These are phyloP conservation scores for Globisporangium carolinianum DNA, from an alignment of 352 stramenopile species.

Conservation along the genomic window DNA sequence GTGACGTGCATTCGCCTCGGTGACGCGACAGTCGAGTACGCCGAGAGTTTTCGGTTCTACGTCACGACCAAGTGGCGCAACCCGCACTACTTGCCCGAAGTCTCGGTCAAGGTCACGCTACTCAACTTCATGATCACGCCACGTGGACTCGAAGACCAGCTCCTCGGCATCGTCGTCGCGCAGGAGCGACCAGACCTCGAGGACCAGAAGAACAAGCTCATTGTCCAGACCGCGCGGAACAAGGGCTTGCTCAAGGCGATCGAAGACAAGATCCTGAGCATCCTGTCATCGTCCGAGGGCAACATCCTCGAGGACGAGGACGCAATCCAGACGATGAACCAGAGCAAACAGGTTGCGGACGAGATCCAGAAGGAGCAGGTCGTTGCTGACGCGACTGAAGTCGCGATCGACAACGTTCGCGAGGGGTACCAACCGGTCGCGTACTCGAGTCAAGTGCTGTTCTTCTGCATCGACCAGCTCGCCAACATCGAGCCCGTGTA, in stretches of 20 bases:
- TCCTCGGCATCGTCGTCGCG: constrained; percentile 90
- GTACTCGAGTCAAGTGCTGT: constrained; percentile 90
- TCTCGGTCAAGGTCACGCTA: constrained; percentile 91
- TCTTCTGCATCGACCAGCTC: constrained; percentile 92
- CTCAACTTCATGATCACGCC: constrained; percentile 96
- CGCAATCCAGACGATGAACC: constrained; percentile 91
- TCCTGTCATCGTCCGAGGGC: constrained; percentile 86
- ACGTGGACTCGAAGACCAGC: constrained; percentile 87
- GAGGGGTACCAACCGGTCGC: constrained; percentile 85
- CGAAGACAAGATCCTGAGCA: constrained; percentile 92
- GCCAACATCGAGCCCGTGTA: constrained; percentile 93
- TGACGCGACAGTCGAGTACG: constrained; percentile 90
- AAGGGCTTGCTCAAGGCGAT: constrained; percentile 91
- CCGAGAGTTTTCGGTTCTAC: constrained; percentile 91
- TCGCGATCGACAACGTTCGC: constrained; percentile 87
- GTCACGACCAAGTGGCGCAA: constrained; percentile 93
- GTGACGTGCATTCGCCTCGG: constrained; percentile 90
- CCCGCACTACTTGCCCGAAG: constrained; percentile 91
- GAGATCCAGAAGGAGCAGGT: constrained; percentile 92
- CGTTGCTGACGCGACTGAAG: constrained; percentile 86
- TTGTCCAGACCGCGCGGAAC: constrained; percentile 89
- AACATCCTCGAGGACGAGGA: constrained; percentile 93
- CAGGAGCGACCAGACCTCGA: constrained; percentile 91
- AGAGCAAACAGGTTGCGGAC: constrained; percentile 86
- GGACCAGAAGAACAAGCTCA: constrained; percentile 91